phyloP scores from a whole-genome alignment of 2,329 filamentous ascomycete species.

The Claviceps capensis region DNA sequence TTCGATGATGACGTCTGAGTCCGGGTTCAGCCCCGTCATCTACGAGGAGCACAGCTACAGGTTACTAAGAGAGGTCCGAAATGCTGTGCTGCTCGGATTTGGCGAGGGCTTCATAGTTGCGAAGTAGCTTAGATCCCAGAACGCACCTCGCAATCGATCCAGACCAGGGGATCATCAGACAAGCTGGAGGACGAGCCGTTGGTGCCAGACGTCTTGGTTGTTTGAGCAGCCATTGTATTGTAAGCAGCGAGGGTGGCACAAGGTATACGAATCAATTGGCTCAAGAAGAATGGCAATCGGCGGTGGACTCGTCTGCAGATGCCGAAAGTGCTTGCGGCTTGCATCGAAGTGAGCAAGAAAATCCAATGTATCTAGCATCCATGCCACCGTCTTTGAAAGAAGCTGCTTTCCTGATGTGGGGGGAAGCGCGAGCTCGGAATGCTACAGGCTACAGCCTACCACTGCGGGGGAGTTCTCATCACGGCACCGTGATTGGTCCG shows the following conservation, averaged over 20 bases:
- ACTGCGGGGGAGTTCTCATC: constrained; percentile 6
- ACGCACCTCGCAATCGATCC: constrained; percentile 59
- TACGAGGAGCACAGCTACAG: constrained; percentile 20
- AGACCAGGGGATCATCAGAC: constrained; percentile 53
- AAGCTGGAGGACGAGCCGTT: background rate
- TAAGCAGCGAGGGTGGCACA: no score
- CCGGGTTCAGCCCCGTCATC: constrained; percentile 71
- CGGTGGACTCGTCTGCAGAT: no score
- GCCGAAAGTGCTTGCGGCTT: no score
- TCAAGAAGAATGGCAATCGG: no score
- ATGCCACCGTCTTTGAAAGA: no score
- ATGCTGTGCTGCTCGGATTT: background rate
- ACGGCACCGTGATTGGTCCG: constrained; percentile 4
- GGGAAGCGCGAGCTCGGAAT: no score
- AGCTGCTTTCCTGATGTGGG: no score
- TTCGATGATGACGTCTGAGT: constrained; percentile 75
- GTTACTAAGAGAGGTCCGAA: background rate
- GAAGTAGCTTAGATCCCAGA: background rate
- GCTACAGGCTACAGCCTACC: no score
- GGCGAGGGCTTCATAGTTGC: background rate
- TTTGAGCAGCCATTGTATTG: background rate
- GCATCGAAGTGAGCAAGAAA: no score
- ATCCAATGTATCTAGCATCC: no score
- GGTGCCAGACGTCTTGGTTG: background rate
- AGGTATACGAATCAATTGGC: background rate